Evolutionary conservation across 2,329 filamentous ascomycete genomes (phyloP), one percentile per base, ranked within the genome.

Genomic region (Capronia coronata): DNA sequence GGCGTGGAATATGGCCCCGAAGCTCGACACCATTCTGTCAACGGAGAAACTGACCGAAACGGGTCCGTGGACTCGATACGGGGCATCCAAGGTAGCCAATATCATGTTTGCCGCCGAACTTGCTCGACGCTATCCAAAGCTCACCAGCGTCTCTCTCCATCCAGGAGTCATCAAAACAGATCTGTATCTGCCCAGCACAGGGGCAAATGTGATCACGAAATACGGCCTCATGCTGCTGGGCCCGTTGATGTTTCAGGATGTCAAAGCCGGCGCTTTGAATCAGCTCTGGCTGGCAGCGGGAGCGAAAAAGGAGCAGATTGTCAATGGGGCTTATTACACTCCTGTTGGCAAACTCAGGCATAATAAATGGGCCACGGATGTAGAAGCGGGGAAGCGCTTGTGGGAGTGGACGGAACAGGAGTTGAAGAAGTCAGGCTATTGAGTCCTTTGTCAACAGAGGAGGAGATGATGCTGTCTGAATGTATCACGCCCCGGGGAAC

Each of bases 31-130:
- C 3, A 66, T 72, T 59, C 65, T 65, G 3, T 69, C 67, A 6
- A 68, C 67, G 0, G 49, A 62, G 1, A 58, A 60, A 1, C 62
- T 72, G 1, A 54, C 69, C 19, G 51, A 52, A 0, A 49, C 60
- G 3, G 69, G 66, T 27, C 67, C 70, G 2, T 74, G 69, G 66
- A 61, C 64, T 2, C 71, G 73, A 1, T 79, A 78, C 56, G 71
- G 67, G 7, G 70, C 72, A n/a, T 73, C 70, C 51, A 78, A 77
- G 58, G 67, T 73, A 0, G 75, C 73, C 2, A 75, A 74, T 45
- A 68, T 76, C 22, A 60, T 75, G 3, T 71, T 72, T 40, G 71
- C 72, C 2, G 59, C 66, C 0, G 71, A 75, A 54, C 55, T 77
- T 3, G 71, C 71, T 2, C 66, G 69, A 5, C 68, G 70, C 1